A percentile compares a stretch with the other conserved stretches of the same genome.
These are phyloP conservation scores for Rasamsonia emersonii DNA, from an alignment of 2,329 filamentous ascomycete genomes.

Conservation along the genomic window DNA sequence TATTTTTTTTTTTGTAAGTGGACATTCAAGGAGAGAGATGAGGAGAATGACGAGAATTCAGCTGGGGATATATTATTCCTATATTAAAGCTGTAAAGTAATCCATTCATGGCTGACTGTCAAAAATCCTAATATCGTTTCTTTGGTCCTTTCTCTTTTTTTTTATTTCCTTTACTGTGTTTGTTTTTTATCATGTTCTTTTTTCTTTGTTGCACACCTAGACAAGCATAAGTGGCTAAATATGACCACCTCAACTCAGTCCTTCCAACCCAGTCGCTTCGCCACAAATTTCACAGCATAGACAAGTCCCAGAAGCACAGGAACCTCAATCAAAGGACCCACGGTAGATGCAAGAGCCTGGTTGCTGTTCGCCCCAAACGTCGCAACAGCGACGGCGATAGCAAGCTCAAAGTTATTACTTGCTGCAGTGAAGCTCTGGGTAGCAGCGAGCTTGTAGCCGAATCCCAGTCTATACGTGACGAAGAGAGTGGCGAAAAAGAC, in stretches of 20 bases:
- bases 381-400: conserved; percentile 79
- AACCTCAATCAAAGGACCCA: conserved; percentile 79
- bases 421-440: conserved; percentile 85
- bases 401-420: conserved; percentile 89
- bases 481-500: conserved; percentile 65
- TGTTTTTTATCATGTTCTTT: too few relatives aligned
- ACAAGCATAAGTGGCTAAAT: too few relatives aligned
- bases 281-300: conserved; percentile 57
- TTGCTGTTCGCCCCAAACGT: conserved; percentile 70
- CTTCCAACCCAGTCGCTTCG: conserved; percentile 48
- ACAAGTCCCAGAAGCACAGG: conserved; percentile 71
- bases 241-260: conserved; percentile 16
- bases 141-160: too few relatives aligned
- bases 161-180: too few relatives aligned
- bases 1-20: too few relatives aligned
- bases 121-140: too few relatives aligned
- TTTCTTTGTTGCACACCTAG: neutral
- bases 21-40: too few relatives aligned
- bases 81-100: too few relatives aligned
- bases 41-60: too few relatives aligned
- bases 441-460: conserved; percentile 59
- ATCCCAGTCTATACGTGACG: conserved; percentile 56
- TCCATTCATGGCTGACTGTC: too few relatives aligned
- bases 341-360: conserved; percentile 72
- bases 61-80: too few relatives aligned